Conservation (phyloP, 805 yeast genomes). For the Candida koratica region DNA sequence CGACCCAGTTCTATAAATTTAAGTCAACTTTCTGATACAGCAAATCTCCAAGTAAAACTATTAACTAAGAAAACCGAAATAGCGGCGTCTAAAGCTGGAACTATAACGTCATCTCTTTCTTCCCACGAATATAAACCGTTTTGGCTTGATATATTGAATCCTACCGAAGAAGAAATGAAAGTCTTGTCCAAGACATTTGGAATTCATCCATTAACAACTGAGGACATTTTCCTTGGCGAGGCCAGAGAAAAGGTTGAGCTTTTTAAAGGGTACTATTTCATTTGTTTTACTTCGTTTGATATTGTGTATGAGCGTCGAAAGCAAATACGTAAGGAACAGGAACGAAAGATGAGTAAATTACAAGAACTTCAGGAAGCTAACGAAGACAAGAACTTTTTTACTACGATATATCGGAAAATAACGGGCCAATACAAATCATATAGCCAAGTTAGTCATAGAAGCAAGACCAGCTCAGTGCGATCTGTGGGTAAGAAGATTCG, state of each 20-base stretch:
- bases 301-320: constrained; percentile 69
- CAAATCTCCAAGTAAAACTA: constrained; percentile 6
- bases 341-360: constrained; percentile 33
- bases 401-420: constrained; percentile 12
- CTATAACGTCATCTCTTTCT: constrained; percentile 8
- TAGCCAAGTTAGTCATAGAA: constrained; percentile 1
- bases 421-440: background rate
- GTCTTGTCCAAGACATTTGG: constrained; percentile 86
- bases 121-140: constrained; percentile 25
- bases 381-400: constrained; percentile 14
- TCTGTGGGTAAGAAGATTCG: constrained; percentile 31
- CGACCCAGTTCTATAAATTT: constrained; percentile 1
- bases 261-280: constrained; percentile 84
- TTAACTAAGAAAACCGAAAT: background rate
- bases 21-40: background rate
- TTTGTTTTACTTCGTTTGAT: constrained; percentile 66
- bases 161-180: constrained; percentile 96
- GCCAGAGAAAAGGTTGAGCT: constrained; percentile 93
- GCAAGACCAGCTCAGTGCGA: constrained; percentile 16
- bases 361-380: constrained; percentile 32
- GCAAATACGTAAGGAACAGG: constrained; percentile 46
- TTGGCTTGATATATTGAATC: constrained; percentile 90
- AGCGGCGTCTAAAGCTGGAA: constrained; percentile 11
- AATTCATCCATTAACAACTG: constrained; percentile 93
- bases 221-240: constrained; percentile 89